Base-by-base conservation (phyloP, 345 rosid genomes). In the Populus tremula region DNA sequence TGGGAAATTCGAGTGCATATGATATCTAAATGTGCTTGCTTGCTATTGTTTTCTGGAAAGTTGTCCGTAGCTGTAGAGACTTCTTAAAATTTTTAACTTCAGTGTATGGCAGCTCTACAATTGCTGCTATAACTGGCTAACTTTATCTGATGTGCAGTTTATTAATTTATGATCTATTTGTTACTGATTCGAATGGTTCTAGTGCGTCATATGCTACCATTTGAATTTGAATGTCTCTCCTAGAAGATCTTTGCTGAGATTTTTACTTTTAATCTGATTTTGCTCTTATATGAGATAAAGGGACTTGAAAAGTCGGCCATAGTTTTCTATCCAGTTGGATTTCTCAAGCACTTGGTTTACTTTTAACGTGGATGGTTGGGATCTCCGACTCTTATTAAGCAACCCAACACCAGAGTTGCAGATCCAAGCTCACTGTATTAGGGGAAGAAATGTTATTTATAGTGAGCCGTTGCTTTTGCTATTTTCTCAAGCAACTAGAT, bases 91-190 rank as follows among this genome's bases (percentile, higher is more conserved):
- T 63, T 18, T 39, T 33, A 8, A n/a, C 25, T 53, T 50, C 9
- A 20, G 6, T 39, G 16, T 12, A 45, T 38, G 53, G 83, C 85
- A 87, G 86, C 76, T 41, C 79, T 81, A 75, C 36, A 75, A 43
- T 83, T 62, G 82, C 84, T 86, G 87, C 85, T 63, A 64, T 71
- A 80, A 83, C 85, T 83, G 64, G 79, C 83, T 86, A 80, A 85
- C 84, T 76, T 70, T 81, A 78, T 81, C 71, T 27, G 82, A 84
- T 86, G 84, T 86, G 87, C 88, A 87, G 86, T 80, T 87, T 50
- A 84, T 69, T 82, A 77, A 33, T 79, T 78, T 83, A 63, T 71
- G 67, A 23, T 76, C 70, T 56, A 38, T 69, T 70, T 21, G 6
- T 47, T 47, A 54, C 20, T 31, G 41, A 18, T 31, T 13, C 8